Conservation (phyloP, 139 green algal genomes). For the Chlorella sp. region DNA sequence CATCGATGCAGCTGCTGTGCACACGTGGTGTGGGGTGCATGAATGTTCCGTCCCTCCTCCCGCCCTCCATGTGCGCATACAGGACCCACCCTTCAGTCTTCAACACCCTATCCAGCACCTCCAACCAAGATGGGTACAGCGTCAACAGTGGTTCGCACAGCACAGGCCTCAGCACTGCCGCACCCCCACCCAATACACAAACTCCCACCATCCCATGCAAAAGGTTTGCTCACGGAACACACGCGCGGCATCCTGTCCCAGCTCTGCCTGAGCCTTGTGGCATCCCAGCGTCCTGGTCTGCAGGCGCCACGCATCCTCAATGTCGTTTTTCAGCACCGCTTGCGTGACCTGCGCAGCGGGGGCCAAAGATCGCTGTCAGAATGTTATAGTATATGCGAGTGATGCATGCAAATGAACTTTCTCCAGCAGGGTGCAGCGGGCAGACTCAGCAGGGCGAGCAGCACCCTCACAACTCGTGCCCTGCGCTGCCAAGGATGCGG, state of each 20-base stretch:
- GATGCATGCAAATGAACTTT: too few relatives aligned
- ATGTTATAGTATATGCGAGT: too few relatives aligned
- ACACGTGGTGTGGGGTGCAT: neutral
- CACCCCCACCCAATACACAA: neutral
- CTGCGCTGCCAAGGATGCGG: neutral
- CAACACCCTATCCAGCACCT: too few relatives aligned
- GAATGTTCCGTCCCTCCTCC: too few relatives aligned
- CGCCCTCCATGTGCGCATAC: too few relatives aligned
- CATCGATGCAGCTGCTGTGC: neutral
- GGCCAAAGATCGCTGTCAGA: neutral
- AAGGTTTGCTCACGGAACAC: neutral
- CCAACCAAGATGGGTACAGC: too few relatives aligned
- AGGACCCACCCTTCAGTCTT: too few relatives aligned
- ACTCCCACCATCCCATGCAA: too few relatives aligned
- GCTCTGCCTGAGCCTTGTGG: neutral
- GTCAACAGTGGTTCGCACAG: too few relatives aligned
- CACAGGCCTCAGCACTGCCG: too few relatives aligned
- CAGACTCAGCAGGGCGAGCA: too few relatives aligned
- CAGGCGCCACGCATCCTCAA: slow-evolving; percentile 58
- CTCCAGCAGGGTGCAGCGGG: neutral
- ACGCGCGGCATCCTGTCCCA: neutral
- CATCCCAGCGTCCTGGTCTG: neutral
- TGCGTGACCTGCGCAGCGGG: slow-evolving; percentile 50
- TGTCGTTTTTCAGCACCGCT: slow-evolving; percentile 64
- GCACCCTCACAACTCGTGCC: neutral